These are phyloP conservation scores for Termitomyces sp. DNA, from an alignment of 768 basidiomycete genomes.

Conservation along the genomic window DNA sequence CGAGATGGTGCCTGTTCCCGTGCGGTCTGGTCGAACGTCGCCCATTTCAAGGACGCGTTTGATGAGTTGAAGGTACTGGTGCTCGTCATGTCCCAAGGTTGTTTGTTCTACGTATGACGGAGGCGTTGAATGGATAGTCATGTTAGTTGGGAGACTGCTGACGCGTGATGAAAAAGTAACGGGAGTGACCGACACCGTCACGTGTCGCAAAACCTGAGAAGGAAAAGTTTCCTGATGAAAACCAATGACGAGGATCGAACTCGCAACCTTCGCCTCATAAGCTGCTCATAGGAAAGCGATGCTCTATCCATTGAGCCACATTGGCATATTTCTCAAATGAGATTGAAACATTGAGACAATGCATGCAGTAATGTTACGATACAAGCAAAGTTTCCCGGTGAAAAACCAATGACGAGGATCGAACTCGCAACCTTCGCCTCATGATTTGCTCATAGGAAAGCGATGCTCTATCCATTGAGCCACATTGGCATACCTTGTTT, in stretches of 20 bases:
- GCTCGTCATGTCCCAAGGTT: constrained; percentile 72
- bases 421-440: constrained; percentile 14
- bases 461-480: constrained; percentile 14
- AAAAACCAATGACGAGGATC: constrained; percentile 13
- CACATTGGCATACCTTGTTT: too few species aligned
- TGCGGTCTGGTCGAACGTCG: constrained; percentile 81
- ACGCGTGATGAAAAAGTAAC: too few species aligned
- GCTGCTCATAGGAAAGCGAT: constrained; percentile 12
- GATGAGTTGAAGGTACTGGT: constrained; percentile 86
- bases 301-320: constrained; percentile 14
- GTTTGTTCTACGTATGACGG: constrained; percentile 28
- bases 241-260: constrained; percentile 14
- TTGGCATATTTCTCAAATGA: not conserved
- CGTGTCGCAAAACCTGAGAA: not conserved
- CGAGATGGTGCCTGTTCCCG: constrained; percentile 90
- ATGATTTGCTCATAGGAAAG: constrained; percentile 8
- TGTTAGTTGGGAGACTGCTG: too few species aligned
- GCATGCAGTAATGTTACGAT: not conserved
- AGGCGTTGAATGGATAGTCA: not conserved
- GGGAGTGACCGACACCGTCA: not conserved
- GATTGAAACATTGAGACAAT: not conserved
- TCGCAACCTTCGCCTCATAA: constrained; percentile 10
- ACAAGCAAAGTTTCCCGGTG: too few species aligned
- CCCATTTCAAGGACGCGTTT: constrained; percentile 69
- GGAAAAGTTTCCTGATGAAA: not conserved